Evolutionary conservation across 352 stramenopile genomes (phyloP), one percentile per base, ranked within the genome.

Genomic region (Hyaloperonospora arabidopsidis): DNA sequence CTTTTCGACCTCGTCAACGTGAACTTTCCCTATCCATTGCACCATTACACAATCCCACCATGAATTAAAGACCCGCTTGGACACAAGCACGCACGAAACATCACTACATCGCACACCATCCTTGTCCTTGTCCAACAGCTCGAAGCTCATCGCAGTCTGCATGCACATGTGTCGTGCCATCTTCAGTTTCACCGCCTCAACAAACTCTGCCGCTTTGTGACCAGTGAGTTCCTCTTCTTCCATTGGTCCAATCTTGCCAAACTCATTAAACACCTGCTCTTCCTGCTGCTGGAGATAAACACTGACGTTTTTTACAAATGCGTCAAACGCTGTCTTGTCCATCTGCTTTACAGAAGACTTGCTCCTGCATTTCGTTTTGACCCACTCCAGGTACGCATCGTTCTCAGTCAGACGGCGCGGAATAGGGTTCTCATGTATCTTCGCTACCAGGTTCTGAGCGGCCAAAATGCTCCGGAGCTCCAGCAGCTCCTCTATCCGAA

Each of bases 111-210:
- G 15, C 61, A 41, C 54, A 86, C 78, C 78, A 49, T 86, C 76
- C 47, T 86, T 77, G 54, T 87, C 70, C 36, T 74, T 76, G 61
- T 87, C 78, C 29, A 89, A 52, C 19, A 75, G 58, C 39, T 75
- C 74, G 45, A 89, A 89, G 47, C 55, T 67, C 17, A 47, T 38
- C 10, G 48, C 63, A 18, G 67, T 55, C 13, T 70, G 66, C 19
- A 56, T 57, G 52, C 64, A 84, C 54, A 87, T 89, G 67, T 82
- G 74, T 28, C 68, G 72, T 12, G 65, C 71, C 19, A 89, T 61
- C 56, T 84, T 86, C 18, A 85, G n/a, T 57, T 80, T 74, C 21
- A 86, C 47, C 6, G 71, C 76, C 17, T 87, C 72, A 8, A 84
- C 54, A 28, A 84, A 86, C 13, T 55, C 61, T 15, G 65, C 63